Evolutionary conservation across 768 basidiomycete genomes (phyloP), one percentile per base, ranked within the genome.

Genomic region (Rhizopogon roseolus): DNA sequence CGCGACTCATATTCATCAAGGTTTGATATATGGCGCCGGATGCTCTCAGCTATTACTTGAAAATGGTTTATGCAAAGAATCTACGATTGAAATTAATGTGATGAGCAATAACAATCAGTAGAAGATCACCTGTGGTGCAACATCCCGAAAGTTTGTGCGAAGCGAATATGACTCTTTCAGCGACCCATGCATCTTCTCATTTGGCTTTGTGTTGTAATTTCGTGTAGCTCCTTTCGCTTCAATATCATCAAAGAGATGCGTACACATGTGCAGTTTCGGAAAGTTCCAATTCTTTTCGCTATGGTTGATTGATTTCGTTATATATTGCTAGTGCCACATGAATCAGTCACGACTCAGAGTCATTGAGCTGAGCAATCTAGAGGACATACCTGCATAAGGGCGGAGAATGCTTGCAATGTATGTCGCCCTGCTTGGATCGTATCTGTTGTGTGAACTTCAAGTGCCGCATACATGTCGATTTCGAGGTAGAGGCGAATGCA

Each of bases 81-180:
- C 28, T 29, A n/a, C n/a, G n/a, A n/a, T n/a, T n/a, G n/a, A n/a
- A n/a, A n/a, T n/a, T n/a, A n/a, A n/a, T n/a, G n/a, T n/a, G n/a
- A n/a, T n/a, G n/a, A n/a, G n/a, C n/a, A n/a, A n/a, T n/a, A n/a
- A n/a, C n/a, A n/a, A n/a, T n/a, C n/a, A n/a, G n/a, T n/a, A n/a
- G n/a, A n/a, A n/a, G n/a, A n/a, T n/a, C n/a, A 72, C 73, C 64
- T 73, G 72, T 0, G 40, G 34, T 0, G 62, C 69, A 28, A 71
- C 60, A 46, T 73, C 43, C 43, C 68, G 70, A 56, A 68, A 68
- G 49, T 75, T 74, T 1, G 70, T 70, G 6, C 57, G 57, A 3
- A 27, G 32, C 5, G 52, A 57, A 39, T 72, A 73, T 4, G 49
- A 56, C 1, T 52, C 55, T 36, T 71, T 69, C 6, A 68, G 34